Conservation (phyloP, 768 basidiomycete genomes). For the Boletus insuetus region DNA sequence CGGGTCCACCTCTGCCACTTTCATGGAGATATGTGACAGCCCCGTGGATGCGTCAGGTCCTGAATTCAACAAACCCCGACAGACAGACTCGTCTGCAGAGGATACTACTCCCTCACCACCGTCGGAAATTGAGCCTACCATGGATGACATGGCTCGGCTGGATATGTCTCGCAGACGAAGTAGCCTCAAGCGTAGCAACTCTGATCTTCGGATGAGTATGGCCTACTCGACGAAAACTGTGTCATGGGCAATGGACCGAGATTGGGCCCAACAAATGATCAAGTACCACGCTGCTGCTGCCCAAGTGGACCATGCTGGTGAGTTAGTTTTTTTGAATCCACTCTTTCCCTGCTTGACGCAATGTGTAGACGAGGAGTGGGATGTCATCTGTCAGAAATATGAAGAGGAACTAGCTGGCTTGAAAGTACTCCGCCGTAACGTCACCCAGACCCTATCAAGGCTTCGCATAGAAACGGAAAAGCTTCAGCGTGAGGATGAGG, state of each 20-base stretch:
- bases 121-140: slow-evolving; percentile 34
- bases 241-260: slow-evolving; percentile 72
- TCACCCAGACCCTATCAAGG: slow-evolving; percentile 40
- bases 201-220: slow-evolving; percentile 43
- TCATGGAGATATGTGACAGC: slow-evolving; percentile 35
- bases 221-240: slow-evolving; percentile 61
- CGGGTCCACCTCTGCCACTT: slow-evolving; percentile 30
- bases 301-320: slow-evolving; percentile 41
- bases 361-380: slow-evolving; percentile 55
- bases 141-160: slow-evolving; percentile 29
- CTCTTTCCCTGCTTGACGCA: background rate
- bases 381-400: slow-evolving; percentile 53
- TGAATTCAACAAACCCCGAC: slow-evolving; percentile 15
- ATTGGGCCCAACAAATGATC: slow-evolving; percentile 54
- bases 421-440: slow-evolving; percentile 53
- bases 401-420: slow-evolving; percentile 62
- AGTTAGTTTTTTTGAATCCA: slow-evolving; percentile 8
- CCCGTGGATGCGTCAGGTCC: slow-evolving; percentile 21
- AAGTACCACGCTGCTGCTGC: slow-evolving; percentile 43
- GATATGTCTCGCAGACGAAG: slow-evolving; percentile 52
- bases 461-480: slow-evolving; percentile 40
- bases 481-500: slow-evolving; percentile 40
- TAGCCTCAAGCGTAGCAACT: slow-evolving; percentile 58
- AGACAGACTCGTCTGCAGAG: slow-evolving; percentile 11
- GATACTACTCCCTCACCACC: slow-evolving; percentile 28